A percentile compares a stretch with the other conserved stretches of the same genome.
Conservation (phyloP, 2,329 filamentous ascomycete genomes). For the Alternaria sp. region DNA sequence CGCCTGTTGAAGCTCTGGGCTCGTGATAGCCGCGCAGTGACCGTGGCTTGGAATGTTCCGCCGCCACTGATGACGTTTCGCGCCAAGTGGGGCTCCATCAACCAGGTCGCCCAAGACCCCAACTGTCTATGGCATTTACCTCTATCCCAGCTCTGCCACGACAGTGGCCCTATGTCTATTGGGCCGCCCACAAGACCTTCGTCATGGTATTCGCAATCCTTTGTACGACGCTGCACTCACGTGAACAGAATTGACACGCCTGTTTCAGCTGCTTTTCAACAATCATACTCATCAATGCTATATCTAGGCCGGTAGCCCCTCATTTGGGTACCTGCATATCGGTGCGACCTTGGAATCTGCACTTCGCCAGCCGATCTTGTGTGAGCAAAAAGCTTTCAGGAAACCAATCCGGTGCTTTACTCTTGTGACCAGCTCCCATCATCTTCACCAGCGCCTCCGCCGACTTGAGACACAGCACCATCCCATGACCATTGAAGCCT, state of each 20-base stretch:
- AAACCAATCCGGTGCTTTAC: constrained; percentile 60
- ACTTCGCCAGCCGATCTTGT: constrained; percentile 53
- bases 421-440: constrained; percentile 53
- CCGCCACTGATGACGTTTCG: constrained; percentile 28
- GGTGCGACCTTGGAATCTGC: constrained; percentile 25
- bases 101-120: background rate
- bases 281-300: constrained; percentile 57
- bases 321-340: background rate
- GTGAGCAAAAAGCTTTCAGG: constrained; percentile 61
- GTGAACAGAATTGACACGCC: background rate
- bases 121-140: background rate
- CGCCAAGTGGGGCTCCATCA: constrained; percentile 19
- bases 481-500: constrained; percentile 72
- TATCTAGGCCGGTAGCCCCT: constrained; percentile 41
- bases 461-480: constrained; percentile 70
- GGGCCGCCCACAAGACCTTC: too few relatives aligned
- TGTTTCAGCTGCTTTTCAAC: constrained; percentile 28
- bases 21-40: constrained; percentile 16
- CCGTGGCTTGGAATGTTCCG: constrained; percentile 20
- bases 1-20: constrained; percentile 9
- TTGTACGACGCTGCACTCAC: background rate
- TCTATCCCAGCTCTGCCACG: background rate
- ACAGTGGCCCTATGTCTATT: background rate
- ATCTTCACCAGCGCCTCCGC: constrained; percentile 66
- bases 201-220: too few relatives aligned